A percentile compares a stretch with the other conserved stretches of the same genome.
Conservation (phyloP, 805 yeast genomes). For the Cyberlindnera maclurae region DNA sequence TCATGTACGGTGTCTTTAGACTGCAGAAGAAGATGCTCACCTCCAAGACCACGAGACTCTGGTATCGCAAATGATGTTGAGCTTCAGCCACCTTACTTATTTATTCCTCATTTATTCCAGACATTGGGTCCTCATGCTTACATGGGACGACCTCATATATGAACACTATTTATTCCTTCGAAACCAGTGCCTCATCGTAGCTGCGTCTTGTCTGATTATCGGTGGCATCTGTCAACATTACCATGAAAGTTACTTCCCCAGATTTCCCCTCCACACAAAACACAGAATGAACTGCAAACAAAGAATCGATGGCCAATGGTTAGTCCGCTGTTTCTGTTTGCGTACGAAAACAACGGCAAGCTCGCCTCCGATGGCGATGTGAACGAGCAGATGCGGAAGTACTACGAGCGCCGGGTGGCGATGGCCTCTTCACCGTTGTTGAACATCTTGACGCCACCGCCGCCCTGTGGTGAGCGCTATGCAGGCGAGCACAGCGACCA, state of each 20-base stretch:
- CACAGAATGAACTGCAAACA: too few species aligned
- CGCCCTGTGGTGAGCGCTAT: too few species aligned
- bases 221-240: too few species aligned
- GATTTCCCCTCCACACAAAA: too few species aligned
- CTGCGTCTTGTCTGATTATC: too few species aligned
- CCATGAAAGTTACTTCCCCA: too few species aligned
- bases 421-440: too few species aligned
- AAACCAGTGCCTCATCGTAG: too few species aligned
- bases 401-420: too few species aligned
- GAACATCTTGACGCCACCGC: too few species aligned
- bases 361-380: not conserved
- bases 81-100: not conserved
- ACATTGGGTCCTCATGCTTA: not conserved
- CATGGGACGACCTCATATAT: not conserved
- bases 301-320: not conserved
- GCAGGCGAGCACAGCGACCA: too few species aligned
- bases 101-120: constrained; percentile 1
- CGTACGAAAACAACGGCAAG: not conserved
- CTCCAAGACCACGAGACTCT: constrained; percentile 72
- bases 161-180: not conserved
- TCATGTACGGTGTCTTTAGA: constrained; percentile 86
- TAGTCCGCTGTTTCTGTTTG: not conserved
- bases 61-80: constrained; percentile 55
- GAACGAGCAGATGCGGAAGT: not conserved
- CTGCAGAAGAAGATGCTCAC: constrained; percentile 85